Evolutionary conservation across 2,329 filamentous ascomycete genomes (phyloP), one percentile per base, ranked within the genome.

Genomic region (Aureobasidium sp.): DNA sequence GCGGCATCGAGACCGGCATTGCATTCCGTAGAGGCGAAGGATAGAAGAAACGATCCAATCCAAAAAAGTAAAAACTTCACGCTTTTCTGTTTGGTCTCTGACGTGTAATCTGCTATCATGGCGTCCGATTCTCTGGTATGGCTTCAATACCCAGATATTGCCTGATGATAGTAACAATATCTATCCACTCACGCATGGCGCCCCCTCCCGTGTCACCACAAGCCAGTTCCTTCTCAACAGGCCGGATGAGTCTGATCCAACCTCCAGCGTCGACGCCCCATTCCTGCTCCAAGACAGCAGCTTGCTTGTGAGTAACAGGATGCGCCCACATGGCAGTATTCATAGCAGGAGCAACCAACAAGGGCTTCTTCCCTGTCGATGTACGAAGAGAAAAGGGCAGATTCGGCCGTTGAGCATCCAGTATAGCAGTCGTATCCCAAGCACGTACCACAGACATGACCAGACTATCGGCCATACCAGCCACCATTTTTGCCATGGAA

Each of bases 321-420:
- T 97, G 91, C 61, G 81, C 79, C 88, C 89, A 96, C 92, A 96
- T 96, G 4, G 87, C 86, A 27, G 85, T 91, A 73, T 97, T 96
- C 90, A 96, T 96, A 34, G 88, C 86, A 1, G 87, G 87, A 2
- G 89, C 89, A 0, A 93, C 88, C 1, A 94, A 69, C 39, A 96
- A 90, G 65, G 80, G 83, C 73, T 87, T 87, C 72, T 80, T 84
- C 58, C 71, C 73, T 6, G 71, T 74, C 45, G 45, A 49, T 37
- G 59, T 49, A 63, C 42, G 53, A 27, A 51, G 66, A 68, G 57
- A 63, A 14, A 31, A 11, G 7, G 49, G 48, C 29, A 71, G 61
- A 8, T 68, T 67, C 15, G 67, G 65, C 45, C 68, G 53, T 41
- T 60, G 71, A 51, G 52, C 62, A 64, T 88, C 85, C 7, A 87